Base-by-base conservation (phyloP, 2,329 filamentous ascomycete species). In the Beauveria medogensis region DNA sequence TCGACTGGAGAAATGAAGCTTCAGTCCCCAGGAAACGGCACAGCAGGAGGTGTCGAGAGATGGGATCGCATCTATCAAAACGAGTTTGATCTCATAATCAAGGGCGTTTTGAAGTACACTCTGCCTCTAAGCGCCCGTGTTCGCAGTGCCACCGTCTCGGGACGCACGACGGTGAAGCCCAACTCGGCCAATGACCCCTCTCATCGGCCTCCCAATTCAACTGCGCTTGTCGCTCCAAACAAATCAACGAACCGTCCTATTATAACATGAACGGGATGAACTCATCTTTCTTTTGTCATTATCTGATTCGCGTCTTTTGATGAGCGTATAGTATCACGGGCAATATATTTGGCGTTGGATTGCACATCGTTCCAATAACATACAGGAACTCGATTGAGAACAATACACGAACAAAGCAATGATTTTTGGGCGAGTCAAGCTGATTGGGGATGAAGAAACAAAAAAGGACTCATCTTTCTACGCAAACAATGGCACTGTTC, bases 41-140 rank as follows among this genome's bases (percentile, higher is more conserved):
- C 94, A 0, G 87, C 91, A 48, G 89, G 90, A 46, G 94, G 93
- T 9, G 88, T 87, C 2, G 86, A 89, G 69, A 85, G 92, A 14
- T 99, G 94, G 94, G 91, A 96, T 71, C 84, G 86, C 63, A 92
- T 97, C 52, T 80, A 97, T 55, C 85, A 95, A 65, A 90, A 97
- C 72, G 90, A 93, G 50, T 99, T 97, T 67, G 91, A 97, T 66
- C 81, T 99, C 54, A 93, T 97, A 63, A 84, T 99, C 47, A 88
- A 94, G 67, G 94, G 94, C 24, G 89, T 94, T 16, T 80, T 99
- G 66, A 92, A 92, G 70, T 99, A 99, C 69, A 83, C 78, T 34
- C 76, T 88, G 40, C 85, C 85, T 3, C 75, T 88, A 57, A 87
- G 83, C 67, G 81, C 83, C 65, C 81, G 79, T 59, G 73, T 85